Evolutionary conservation across 2,329 filamentous ascomycete species (phyloP), one percentile per base, ranked within the genome.

Genomic region (Aspergillus ruber): DNA sequence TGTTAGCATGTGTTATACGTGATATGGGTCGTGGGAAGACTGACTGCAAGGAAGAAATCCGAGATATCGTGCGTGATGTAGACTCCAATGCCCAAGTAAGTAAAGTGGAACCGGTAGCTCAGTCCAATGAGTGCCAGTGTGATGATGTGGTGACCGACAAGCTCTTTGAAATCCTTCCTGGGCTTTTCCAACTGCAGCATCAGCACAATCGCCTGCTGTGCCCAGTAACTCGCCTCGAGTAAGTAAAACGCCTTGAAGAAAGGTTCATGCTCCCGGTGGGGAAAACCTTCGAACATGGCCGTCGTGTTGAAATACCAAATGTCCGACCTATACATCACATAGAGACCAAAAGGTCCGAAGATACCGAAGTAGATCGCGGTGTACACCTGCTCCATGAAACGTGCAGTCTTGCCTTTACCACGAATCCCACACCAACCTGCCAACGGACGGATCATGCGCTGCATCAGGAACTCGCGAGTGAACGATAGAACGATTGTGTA

Each of bases 361-460:
- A 93, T 66, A 40, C 71, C 82, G 68, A 95, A 95, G 77, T 97
- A 96, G 46, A 95, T 74, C 21, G 90, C 90, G 1, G 90, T 95
- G 72, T 97, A 97, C 63, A 86, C 82, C 72, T 97, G 90, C 70
- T 97, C 90, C 88, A 95, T 93, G 77, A 95, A 96, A 29, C 90
- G 85, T 13, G 84, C 80, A 62, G 93, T 89, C 74, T 95, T 96
- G 54, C 78, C 82, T 48, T 84, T 80, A 53, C 80, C 82, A 51
- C 74, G 78, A 62, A 96, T 82, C 13, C 88, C 86, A 46, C 76
- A 82, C 56, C 74, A 77, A 39, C 81, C 76, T 5, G 89, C 88
- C 52, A 90, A 74, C 0, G 90, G 90, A 10, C 84, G 82, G 49
- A 96, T 81, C 44, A 95, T 61, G 60, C 89, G 84, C 72, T 95